A percentile compares a stretch with the other conserved stretches of the same genome.
Conservation (phyloP, 805 yeast species). For the Sugiyamaella smithiae region DNA sequence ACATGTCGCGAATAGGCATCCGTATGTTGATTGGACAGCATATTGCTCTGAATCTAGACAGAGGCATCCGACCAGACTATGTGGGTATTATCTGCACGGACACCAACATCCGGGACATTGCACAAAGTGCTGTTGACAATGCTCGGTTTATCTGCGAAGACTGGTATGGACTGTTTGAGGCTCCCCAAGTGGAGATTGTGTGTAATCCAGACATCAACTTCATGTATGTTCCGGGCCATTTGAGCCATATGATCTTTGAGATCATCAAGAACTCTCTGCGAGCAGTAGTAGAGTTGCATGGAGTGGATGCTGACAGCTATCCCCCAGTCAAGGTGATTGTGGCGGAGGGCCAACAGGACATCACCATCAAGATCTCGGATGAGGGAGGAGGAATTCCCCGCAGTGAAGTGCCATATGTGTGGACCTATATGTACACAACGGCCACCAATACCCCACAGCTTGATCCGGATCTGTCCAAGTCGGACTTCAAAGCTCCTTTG, state of each 20-base stretch:
- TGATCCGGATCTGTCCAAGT: constrained; percentile 55
- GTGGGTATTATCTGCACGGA: constrained; percentile 87
- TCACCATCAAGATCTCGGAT: constrained; percentile 84
- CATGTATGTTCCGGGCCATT: constrained; percentile 91
- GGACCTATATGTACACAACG: constrained; percentile 91
- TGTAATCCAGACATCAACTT: constrained; percentile 74
- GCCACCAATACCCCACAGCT: constrained; percentile 68
- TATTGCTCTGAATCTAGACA: constrained; percentile 73
- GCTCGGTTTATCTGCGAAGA: constrained; percentile 90
- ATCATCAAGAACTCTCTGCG: constrained; percentile 81
- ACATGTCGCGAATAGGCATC: constrained; percentile 88
- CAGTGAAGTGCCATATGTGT: constrained; percentile 75
- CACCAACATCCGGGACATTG: constrained; percentile 79
- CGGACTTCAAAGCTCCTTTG: constrained; percentile 82
- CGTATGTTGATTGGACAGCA: constrained; percentile 95
- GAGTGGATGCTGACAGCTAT: constrained; percentile 62
- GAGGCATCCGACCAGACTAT: constrained; percentile 56
- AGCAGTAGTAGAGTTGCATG: constrained; percentile 82
- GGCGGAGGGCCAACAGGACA: constrained; percentile 86
- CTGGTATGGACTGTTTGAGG: constrained; percentile 81
- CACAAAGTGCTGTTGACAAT: constrained; percentile 84
- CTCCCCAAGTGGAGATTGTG: constrained; percentile 76
- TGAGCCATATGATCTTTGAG: constrained; percentile 88
- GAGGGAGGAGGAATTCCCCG: constrained; percentile 95
- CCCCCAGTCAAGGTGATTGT: constrained; percentile 86